Evolutionary conservation across 495 filamentous ascomycete species (phyloP), one percentile per base, ranked within the genome.

Genomic region (Penicillium arizonense): DNA sequence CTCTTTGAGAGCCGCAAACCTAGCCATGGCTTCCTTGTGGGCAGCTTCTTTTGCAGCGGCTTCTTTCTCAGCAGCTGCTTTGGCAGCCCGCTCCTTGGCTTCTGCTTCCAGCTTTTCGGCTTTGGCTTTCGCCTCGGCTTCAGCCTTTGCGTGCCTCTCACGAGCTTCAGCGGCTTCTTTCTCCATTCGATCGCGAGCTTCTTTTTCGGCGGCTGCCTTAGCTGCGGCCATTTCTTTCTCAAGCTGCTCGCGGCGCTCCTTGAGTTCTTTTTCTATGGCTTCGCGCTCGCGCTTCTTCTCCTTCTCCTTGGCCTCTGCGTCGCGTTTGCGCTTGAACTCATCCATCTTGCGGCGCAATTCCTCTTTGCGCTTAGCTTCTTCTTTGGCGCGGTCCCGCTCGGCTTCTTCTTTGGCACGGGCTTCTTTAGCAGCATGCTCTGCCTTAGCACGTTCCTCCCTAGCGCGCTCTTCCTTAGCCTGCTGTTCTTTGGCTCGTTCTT

Each of bases 381-480:
- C 87, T 47, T 82, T 73, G 3, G 84, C 88, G 54, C 79, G 87
- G 58, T 90, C 85, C 85, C 86, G 88, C 8, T 79, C 77, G 8
- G 75, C 78, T 50, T 75, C 81, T 20, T 61, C 70, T 41, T 67
- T 59, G 28, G 50, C 68, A 28, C 52, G 50, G 14, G 28, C 28
- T 53, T 46, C 50, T 44, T 47, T 47, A 35, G 57, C 46, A 28
- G 57, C 46, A 23, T 48, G 50, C 36, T 57, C 55, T 37, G 65
- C 58, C 20, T 52, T 52, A 7, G 40, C 54, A 21, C 37, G 26
- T 37, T 53, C 43, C 26, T 58, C 52, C 12, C 49, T 44, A 10
- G 33, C 48, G 4, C 44, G 45, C 8, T 37, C 34, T 5, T 35
- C 45, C 3, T 14, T 48, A 3, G 34, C 34, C 13, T 23, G 34